phyloP scores from a whole-genome alignment of 73 alveolate genomes.

The Paramecium caudatum region DNA sequence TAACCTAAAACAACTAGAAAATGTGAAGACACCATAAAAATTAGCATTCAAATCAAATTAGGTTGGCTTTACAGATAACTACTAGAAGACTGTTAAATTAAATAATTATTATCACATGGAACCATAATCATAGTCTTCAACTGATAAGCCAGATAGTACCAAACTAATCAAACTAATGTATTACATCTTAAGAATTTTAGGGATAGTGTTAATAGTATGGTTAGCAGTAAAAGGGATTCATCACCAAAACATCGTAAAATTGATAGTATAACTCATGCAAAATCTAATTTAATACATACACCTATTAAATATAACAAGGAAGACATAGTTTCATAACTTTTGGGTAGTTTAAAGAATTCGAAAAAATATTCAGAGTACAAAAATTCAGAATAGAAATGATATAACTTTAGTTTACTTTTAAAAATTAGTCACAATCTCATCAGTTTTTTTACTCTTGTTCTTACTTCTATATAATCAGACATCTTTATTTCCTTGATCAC shows the following conservation, averaged over 20 bases:
- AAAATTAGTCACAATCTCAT: neutral
- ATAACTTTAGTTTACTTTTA: neutral
- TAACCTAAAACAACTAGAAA: neutral
- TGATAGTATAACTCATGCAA: neutral
- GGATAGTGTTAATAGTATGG: neutral
- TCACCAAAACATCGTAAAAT: neutral
- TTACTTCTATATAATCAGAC: neutral
- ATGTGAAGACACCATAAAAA: neutral
- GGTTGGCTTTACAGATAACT: neutral
- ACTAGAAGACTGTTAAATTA: slow-evolving; percentile 17
- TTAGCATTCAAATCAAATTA: neutral
- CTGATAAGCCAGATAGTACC: slow-evolving; percentile 25
- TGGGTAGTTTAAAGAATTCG: slow-evolving; percentile 36
- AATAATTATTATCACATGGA: slow-evolving; percentile 19
- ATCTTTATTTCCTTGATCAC: neutral
- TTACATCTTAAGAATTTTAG: neutral
- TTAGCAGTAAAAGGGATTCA: neutral
- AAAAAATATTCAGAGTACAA: slow-evolving; percentile 23
- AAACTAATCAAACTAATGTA: slow-evolving; percentile 30
- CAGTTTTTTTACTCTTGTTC: neutral
- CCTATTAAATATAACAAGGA: slow-evolving; percentile 24
- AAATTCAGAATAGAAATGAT: slow-evolving; percentile 21
- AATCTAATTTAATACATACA: neutral
- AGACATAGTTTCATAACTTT: slow-evolving; percentile 54
- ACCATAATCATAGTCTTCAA: slow-evolving; percentile 14